Evolutionary conservation across 139 green algal genomes (phyloP).

Genomic region (Coelastrella sp.): DNA sequence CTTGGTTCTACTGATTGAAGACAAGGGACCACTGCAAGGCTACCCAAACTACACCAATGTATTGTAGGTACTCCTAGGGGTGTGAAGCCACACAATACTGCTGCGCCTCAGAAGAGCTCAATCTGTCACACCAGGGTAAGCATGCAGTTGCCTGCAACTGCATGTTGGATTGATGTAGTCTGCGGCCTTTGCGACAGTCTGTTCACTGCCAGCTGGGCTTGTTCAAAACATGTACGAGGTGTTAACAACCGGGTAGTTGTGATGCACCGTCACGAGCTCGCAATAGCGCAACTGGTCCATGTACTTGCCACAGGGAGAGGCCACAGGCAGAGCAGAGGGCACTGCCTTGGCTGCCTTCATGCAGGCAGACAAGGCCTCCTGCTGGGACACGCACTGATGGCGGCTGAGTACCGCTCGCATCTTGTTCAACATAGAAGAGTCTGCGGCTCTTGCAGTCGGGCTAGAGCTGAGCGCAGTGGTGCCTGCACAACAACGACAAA

Average conservation of each 20-base stretch:
- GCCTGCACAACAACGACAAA: background rate
- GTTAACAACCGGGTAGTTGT: constrained; percentile 23
- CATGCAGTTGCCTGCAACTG: too few relatives aligned
- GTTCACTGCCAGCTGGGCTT: background rate
- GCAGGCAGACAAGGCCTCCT: constrained; percentile 12
- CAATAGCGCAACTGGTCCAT: constrained; percentile 29
- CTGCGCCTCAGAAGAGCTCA: too few relatives aligned
- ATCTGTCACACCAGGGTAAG: too few relatives aligned
- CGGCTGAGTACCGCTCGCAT: constrained; percentile 25
- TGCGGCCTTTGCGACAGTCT: background rate
- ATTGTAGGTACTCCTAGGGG: too few relatives aligned
- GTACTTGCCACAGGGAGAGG: background rate
- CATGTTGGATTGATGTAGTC: background rate
- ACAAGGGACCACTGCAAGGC: too few relatives aligned
- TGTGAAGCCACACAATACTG: too few relatives aligned
- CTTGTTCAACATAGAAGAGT: constrained; percentile 19
- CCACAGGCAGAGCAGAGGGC: constrained; percentile 29
- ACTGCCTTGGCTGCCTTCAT: background rate
- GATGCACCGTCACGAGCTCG: constrained; percentile 24
- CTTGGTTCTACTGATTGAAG: too few relatives aligned
- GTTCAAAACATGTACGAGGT: constrained; percentile 6
- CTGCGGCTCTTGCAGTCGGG: background rate
- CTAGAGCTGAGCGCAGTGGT: background rate
- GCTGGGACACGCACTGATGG: constrained; percentile 27
- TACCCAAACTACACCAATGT: too few relatives aligned